Conservation (phyloP, 371 early-diverging fungal species). For the Mortierella polycephala region DNA sequence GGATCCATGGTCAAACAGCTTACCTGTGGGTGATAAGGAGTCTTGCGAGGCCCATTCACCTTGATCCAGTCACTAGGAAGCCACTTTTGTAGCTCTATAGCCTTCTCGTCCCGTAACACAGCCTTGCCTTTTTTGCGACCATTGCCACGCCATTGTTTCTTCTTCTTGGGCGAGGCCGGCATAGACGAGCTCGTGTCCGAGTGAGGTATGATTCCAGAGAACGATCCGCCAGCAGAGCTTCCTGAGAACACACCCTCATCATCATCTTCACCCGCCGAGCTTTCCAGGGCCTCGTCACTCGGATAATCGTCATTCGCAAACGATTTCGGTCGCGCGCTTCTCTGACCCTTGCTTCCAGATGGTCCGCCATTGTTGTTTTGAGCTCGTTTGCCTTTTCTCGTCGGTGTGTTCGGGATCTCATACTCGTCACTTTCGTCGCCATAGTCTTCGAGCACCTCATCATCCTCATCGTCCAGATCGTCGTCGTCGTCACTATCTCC, state of each 20-base stretch:
- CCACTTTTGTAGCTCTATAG: conserved; percentile 52
- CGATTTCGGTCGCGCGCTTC: conserved; percentile 40
- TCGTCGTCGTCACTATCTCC: conserved; percentile 45
- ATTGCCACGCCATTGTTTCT: conserved; percentile 48
- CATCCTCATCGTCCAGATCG: conserved; percentile 24
- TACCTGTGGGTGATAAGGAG: conserved; percentile 77
- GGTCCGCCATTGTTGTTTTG: conserved; percentile 27
- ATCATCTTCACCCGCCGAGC: conserved; percentile 38
- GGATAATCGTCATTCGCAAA: conserved; percentile 44
- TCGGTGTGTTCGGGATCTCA: conserved; percentile 31
- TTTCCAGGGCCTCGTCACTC: conserved; percentile 57
- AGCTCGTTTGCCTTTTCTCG: conserved; percentile 21
- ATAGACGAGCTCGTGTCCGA: conserved; percentile 5
- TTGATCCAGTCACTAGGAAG: conserved; percentile 72
- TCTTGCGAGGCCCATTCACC: conserved; percentile 61
- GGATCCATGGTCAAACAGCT: neutral
- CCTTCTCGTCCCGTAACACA: conserved; percentile 38
- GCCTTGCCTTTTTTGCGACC: conserved; percentile 51
- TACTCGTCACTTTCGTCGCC: conserved; percentile 42
- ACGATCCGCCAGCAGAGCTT: conserved; percentile 50
- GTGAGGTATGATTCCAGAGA: conserved; percentile 22
- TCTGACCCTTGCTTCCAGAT: conserved; percentile 54
- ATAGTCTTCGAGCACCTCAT: conserved; percentile 29
- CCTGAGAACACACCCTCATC: conserved; percentile 54
- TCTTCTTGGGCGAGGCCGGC: conserved; percentile 34